Conservation (phyloP, 768 basidiomycete genomes). For the Hygrocybe coccinea region DNA sequence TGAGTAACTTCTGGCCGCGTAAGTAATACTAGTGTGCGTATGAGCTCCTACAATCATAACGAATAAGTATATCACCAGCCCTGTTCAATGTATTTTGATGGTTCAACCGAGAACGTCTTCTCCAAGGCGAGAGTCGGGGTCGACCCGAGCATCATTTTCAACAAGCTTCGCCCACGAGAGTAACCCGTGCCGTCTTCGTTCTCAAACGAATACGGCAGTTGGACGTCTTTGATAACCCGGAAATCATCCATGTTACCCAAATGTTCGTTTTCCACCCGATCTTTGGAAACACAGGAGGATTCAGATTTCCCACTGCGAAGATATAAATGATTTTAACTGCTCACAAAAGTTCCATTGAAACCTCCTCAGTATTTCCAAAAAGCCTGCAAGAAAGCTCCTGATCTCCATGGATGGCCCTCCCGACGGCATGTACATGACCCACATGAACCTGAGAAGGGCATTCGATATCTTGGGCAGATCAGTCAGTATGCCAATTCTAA, state of each 20-base stretch:
- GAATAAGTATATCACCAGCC: no score
- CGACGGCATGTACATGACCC: slow-evolving; percentile 71
- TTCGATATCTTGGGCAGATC: slow-evolving; percentile 53
- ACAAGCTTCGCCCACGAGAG: neutral
- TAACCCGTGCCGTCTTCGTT: slow-evolving; percentile 29
- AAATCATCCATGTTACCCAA: slow-evolving; percentile 91
- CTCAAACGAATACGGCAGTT: slow-evolving; percentile 70
- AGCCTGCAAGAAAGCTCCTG: slow-evolving; percentile 60
- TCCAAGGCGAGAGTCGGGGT: no score
- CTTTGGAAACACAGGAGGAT: slow-evolving; percentile 30
- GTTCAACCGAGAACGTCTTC: no score
- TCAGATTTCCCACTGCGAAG: neutral
- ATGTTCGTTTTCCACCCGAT: slow-evolving; percentile 87
- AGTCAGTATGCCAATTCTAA: neutral
- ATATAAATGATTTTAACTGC: slow-evolving; percentile 28
- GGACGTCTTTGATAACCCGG: slow-evolving; percentile 80
- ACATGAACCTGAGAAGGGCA: slow-evolving; percentile 71
- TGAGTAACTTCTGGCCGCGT: no score
- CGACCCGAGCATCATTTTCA: no score
- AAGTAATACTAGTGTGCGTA: no score
- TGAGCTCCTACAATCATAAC: no score
- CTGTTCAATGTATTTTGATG: no score
- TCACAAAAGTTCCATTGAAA: slow-evolving; percentile 91
- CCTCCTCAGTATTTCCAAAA: slow-evolving; percentile 74
- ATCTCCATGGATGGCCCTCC: slow-evolving; percentile 44